Conservation (phyloP, 1,139 yeast species). For the Kurtzmaniella quercitrusa region DNA sequence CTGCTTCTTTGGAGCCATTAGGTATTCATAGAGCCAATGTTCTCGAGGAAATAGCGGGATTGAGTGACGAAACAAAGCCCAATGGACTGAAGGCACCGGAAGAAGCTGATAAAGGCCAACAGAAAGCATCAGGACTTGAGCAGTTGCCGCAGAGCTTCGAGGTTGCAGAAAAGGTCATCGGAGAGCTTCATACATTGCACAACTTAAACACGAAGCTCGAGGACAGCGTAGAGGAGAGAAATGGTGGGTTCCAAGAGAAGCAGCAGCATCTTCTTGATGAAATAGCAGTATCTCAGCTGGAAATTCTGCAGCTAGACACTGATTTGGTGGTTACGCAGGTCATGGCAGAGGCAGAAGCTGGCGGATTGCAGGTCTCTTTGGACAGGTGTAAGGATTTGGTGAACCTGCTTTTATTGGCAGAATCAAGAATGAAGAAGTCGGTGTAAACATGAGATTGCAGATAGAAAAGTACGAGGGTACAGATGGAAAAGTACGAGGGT, state of each 20-base stretch:
- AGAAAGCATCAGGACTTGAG: neutral
- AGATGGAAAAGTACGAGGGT: no score
- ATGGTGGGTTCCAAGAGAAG: constrained; percentile 13
- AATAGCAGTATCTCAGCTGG: constrained; percentile 17
- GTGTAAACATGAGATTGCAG: no score
- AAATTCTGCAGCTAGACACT: constrained; percentile 18
- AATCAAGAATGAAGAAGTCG: constrained; percentile 9
- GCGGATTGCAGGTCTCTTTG: constrained; percentile 24
- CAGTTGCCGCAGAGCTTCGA: constrained; percentile 12
- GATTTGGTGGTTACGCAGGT: constrained; percentile 13
- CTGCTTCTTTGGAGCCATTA: neutral
- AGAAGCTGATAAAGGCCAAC: neutral
- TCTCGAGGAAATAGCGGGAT: neutral
- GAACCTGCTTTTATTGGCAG: constrained; percentile 34
- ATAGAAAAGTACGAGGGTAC: no score
- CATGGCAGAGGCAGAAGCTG: constrained; percentile 23
- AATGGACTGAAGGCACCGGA: no score
- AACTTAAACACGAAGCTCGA: constrained; percentile 9
- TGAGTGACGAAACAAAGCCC: no score
- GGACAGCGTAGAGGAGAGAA: constrained; percentile 5
- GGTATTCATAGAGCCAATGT: neutral
- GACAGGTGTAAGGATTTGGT: constrained; percentile 33
- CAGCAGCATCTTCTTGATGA: constrained; percentile 22
- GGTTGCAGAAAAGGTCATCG: constrained; percentile 12
- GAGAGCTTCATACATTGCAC: constrained; percentile 14